A percentile compares a stretch with the other conserved stretches of the same genome.
phyloP scores from a whole-genome alignment of 768 basidiomycete species.

The Serendipita indica region DNA sequence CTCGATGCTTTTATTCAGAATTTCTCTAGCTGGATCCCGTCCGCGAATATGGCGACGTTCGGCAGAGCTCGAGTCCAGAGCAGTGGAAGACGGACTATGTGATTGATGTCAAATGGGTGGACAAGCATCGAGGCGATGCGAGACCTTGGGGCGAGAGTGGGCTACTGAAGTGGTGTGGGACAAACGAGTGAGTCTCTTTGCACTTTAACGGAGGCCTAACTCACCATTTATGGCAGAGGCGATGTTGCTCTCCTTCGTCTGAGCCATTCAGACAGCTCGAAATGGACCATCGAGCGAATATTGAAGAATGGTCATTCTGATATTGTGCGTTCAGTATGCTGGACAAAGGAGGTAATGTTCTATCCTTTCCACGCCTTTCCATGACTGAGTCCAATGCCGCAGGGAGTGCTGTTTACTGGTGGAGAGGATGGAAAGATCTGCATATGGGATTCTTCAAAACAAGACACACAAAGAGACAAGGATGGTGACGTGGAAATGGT shows the following conservation, averaged over 20 bases:
- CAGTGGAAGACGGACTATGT: constrained; percentile 20
- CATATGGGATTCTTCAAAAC: constrained; percentile 8
- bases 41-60: constrained; percentile 17
- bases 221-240: constrained; percentile 12
- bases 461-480: neutral
- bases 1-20: neutral
- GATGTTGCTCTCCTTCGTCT: constrained; percentile 14
- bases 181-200: neutral
- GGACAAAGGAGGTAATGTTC: constrained; percentile 12
- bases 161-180: neutral
- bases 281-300: constrained; percentile 12
- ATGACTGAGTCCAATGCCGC: neutral
- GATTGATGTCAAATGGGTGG: constrained; percentile 15
- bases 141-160: constrained; percentile 2
- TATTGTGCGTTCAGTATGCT: constrained; percentile 17
- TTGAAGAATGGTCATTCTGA: constrained; percentile 16
- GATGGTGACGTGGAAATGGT: constrained; percentile 13
- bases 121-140: neutral
- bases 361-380: neutral
- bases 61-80: constrained; percentile 10
- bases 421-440: constrained; percentile 16
- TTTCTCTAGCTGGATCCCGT: constrained; percentile 16
- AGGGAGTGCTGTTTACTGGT: constrained; percentile 15
- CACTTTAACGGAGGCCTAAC: neutral
- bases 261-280: neutral